Evolutionary conservation across 2,329 filamentous ascomycete species (phyloP).

Genomic region (Acephala macrosclerotiorum): DNA sequence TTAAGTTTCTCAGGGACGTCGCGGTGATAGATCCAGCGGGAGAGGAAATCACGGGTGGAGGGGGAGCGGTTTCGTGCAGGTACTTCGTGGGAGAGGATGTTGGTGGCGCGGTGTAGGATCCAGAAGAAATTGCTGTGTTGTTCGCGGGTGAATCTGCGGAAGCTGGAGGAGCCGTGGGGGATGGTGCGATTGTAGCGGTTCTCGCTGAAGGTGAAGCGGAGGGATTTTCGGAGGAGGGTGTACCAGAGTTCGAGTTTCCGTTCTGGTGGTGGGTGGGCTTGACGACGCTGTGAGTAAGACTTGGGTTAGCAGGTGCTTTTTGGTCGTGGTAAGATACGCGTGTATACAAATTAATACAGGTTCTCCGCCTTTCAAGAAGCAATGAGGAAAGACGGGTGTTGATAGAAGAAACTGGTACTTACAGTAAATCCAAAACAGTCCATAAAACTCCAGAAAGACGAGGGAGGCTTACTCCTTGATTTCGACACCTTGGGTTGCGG

Average conservation of each 20-base stretch:
- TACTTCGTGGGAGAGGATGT: background rate
- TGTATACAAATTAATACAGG: too few species aligned
- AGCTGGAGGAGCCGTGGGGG: background rate
- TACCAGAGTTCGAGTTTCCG: background rate
- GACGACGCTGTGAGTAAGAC: background rate
- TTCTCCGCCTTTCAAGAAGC: too few species aligned
- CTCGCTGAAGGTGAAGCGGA: background rate
- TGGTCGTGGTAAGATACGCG: too few species aligned
- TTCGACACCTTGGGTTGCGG: background rate
- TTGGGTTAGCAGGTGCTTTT: background rate
- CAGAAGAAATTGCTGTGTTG: constrained; percentile 1
- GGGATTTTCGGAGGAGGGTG: background rate
- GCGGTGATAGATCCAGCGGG: background rate
- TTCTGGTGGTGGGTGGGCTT: background rate
- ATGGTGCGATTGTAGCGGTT: background rate
- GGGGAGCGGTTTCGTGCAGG: background rate
- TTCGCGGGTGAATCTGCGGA: background rate
- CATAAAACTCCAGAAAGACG: background rate
- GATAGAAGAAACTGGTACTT: background rate
- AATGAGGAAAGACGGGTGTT: background rate
- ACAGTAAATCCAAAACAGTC: background rate
- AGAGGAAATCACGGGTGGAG: background rate
- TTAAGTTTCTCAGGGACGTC: background rate
- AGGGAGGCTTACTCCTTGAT: background rate
- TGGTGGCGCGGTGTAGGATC: constrained; percentile 1